phyloP scores from a whole-genome alignment of 169 alveolate genomes.

The Cryptosporidium parvum region DNA sequence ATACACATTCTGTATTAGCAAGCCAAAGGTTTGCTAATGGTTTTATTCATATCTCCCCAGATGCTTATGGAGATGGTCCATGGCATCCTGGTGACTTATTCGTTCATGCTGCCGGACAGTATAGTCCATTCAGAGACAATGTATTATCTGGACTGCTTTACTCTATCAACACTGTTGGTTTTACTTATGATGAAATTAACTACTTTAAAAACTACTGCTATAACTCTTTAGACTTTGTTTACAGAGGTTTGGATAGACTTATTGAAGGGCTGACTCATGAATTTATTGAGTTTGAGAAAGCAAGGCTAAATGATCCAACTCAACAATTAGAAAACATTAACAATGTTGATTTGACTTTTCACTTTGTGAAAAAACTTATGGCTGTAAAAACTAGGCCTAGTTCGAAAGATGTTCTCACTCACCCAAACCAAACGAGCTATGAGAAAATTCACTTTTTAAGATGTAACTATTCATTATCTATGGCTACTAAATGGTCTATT shows the following conservation, averaged over 20 bases:
- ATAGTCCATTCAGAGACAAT: constrained; percentile 69
- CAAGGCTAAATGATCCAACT: neutral
- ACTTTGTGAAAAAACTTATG: constrained; percentile 31
- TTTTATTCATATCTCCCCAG: constrained; percentile 45
- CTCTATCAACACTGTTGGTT: constrained; percentile 47
- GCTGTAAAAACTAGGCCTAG: constrained; percentile 40
- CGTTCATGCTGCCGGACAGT: constrained; percentile 68
- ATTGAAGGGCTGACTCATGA: constrained; percentile 16
- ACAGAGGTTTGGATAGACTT: constrained; percentile 35
- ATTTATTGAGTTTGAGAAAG: constrained; percentile 29
- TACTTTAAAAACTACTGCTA: constrained; percentile 11
- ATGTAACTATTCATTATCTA: constrained; percentile 28
- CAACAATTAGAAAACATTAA: neutral
- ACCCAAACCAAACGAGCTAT: neutral
- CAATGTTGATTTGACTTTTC: constrained; percentile 60
- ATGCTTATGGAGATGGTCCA: constrained; percentile 64
- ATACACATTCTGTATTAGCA: neutral
- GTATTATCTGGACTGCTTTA: constrained; percentile 40
- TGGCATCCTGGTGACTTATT: constrained; percentile 70
- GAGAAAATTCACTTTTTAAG: constrained; percentile 49
- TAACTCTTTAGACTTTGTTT: constrained; percentile 14
- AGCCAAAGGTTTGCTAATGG: constrained; percentile 61
- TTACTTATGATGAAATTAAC: neutral
- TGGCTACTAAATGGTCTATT: constrained; percentile 56
- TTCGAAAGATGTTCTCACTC: neutral